Base-by-base conservation (phyloP, 108 stramenopile genomes). In the Seminavis robusta region DNA sequence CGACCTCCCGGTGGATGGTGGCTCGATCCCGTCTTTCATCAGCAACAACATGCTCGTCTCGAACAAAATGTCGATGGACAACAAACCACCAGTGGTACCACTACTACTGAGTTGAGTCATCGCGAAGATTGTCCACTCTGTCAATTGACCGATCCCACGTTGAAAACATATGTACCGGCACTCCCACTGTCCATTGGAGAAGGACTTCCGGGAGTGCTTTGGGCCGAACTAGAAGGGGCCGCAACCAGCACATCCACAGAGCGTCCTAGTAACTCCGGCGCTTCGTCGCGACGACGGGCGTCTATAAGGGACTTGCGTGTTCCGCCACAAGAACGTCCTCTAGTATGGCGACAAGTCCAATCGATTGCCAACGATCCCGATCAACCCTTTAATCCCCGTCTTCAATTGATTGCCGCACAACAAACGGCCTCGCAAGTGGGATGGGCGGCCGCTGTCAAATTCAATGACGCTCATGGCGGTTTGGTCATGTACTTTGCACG, bases 171-270 rank as follows among this genome's bases (percentile, higher is more conserved):
- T 33, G 17, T 69, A 2, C 32, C 47, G 47, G 27, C 68, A 1
- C 13, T 16, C 5, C 57, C 54, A 3, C 28, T 56, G 10, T 46
- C 34, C 16, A 66, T 67, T 24, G 76, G 76, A 7, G 53, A 36
- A 4, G 76, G 76, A 33, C 42, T 77, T 21, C 66, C 70, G 34
- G 76, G 76, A 15, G 61, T 33, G 4, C 51, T 77, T 10, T 77
- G 65, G 63, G 31, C 70, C 10, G 52, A 76, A 43, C n/a, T n/a
- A n/a, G n/a, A n/a, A 43, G 34, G 17, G 46, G 47, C 17, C 29
- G 39, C 36, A 37, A 37, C 11, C 9, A 37, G 9, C 36, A 37
- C 36, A 9, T 9, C 36, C 11, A 37, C 11, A 11, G 11, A 37
- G 9, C 13, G 36, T 9, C 36, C 9, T 37, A 9, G 36, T 11